Base-by-base conservation (phyloP, 2,329 filamentous ascomycete species). In the Immersiporthe knoxdaviesiana region DNA sequence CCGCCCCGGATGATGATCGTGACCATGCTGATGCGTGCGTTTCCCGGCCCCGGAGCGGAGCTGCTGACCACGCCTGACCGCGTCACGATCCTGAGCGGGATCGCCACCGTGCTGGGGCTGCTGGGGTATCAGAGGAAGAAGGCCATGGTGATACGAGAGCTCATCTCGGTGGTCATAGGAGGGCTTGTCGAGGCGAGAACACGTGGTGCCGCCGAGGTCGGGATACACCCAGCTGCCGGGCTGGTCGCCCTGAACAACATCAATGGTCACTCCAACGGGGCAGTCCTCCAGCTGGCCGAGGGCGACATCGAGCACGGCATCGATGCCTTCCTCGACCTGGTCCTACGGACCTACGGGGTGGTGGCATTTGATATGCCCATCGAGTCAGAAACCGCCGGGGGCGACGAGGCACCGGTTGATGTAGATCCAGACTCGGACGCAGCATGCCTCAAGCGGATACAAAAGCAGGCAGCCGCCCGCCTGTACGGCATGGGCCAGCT, bases 171-270 rank as follows among this genome's bases (percentile, higher is more conserved):
- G 21, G 84, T 98, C 54, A 92, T 97, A 65, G 91, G 90, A 44
- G 94, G 92, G 2, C 84, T 99, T 11, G 91, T 97, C 5, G 93
- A 97, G 79, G 96, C 96, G 21, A 88, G 96, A 52, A 97, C 97
- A 61, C 87, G 95, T 62, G 95, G 95, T 41, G 96, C 96, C 54
- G 94, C 96, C n/a, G 96, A 98, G 77, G 92, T 96, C 75, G 96
- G 95, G 3, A 93, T 99, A 47, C 95, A 98, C 80, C 96, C 96
- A 54, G 95, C 95, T 24, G 93, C 95, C 12, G 94, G 93, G 0
- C 82, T 97, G 64, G 90, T 93, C 35, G 90, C 91, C 16, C 82
- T 96, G 39, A 91, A 89, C 72, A 82, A 87, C 14, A 79, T 81
- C 2, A 82, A 81, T 68, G 83, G 84, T 1, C 84, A 84, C 56